Base-by-base conservation (phyloP, 257 asterid species). In the Solanum chmielewskii region DNA sequence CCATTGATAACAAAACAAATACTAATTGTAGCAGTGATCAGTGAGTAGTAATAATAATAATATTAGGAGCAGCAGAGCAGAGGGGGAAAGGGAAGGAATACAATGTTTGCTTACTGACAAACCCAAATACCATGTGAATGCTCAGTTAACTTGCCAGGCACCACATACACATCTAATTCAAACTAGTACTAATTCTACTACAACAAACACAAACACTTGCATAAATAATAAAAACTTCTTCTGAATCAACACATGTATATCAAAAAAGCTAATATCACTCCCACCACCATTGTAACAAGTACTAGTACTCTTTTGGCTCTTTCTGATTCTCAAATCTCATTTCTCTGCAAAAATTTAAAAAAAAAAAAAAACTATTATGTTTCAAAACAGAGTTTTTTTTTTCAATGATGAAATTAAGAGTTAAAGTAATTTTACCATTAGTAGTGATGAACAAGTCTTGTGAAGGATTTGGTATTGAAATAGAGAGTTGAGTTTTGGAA, bases 371-470 rank as follows among this genome's bases (percentile, higher is more conserved):
- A 84, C 49, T 31, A 16, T 64, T 60, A 70, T 13, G 13, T 44
- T 44, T 87, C 76, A 76, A 86, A 82, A 86, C 41, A 49, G 60
- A 49, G 60, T 41, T 14, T 47, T 14, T 42, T 44, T 49, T 31
- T 4, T 41, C 66, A 70, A 80, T 25, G 31, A 13, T 23, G 11
- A 76, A n/a, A 25, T 4, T 12, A 45, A 25, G 66, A 78, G 35
- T 44, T 2, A 0, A 0, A 49, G 2, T 80, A 16, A 16, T 29
- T 29, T 80, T 91, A 91, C 98, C 97, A 90, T 94, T 95, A 37
- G 91, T 93, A 84, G 95, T 88, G 85, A 93, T 84, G 93, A 95
- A 96, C 93, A 94, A 96, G 83, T 96, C 98, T 76, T 95, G 97
- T 78, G 93, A 49, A 9, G 95, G 89, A 88, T 90, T 93, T 2